Percentiles rank a stretch among this genome's conserved stretches.
Evolutionary conservation across 2,329 filamentous ascomycete genomes (phyloP).

Genomic region (Penicillium psychrosexuale): DNA sequence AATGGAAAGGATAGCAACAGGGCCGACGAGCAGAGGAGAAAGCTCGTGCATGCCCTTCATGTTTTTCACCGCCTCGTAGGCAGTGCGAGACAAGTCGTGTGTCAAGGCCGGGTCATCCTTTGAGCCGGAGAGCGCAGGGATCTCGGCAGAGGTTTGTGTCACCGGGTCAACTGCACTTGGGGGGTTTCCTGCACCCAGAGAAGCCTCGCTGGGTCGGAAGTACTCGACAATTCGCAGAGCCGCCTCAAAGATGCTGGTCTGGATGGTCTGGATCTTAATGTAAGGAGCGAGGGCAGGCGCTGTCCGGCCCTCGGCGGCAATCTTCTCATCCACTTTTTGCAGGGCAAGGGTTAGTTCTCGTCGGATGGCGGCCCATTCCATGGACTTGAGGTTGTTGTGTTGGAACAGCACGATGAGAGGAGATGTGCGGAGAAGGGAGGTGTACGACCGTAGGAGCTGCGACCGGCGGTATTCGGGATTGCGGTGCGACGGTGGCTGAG

Average conservation of each 20-base stretch:
- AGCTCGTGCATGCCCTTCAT: constrained; percentile 59
- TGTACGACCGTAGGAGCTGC: constrained; percentile 82
- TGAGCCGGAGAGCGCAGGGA: constrained; percentile 27
- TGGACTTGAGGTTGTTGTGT: constrained; percentile 71
- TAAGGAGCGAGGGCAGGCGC: constrained; percentile 51
- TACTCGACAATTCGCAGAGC: constrained; percentile 85
- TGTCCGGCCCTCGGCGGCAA: constrained; percentile 54
- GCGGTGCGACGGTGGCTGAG: constrained; percentile 84
- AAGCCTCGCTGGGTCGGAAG: constrained; percentile 55
- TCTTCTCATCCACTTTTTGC: constrained; percentile 63
- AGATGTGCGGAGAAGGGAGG: constrained; percentile 79
- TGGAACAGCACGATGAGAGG: constrained; percentile 85
- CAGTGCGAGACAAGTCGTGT: constrained; percentile 58
- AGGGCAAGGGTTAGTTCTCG: constrained; percentile 64
- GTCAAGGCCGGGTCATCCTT: constrained; percentile 45
- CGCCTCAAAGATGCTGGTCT: constrained; percentile 83
- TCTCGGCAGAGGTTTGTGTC: constrained; percentile 34
- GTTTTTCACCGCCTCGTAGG: constrained; percentile 51
- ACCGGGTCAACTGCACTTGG: constrained; percentile 27
- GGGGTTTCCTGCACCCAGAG: constrained; percentile 20
- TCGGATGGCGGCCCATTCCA: constrained; percentile 70
- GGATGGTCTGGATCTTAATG: constrained; percentile 77
- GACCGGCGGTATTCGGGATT: constrained; percentile 84
- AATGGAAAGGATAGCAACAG: constrained; percentile 74
- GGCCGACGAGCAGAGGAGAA: constrained; percentile 74